Evolutionary conservation across 129 eudicot genomes (phyloP).

Genomic region (Ambrosia artemisiifolia): DNA sequence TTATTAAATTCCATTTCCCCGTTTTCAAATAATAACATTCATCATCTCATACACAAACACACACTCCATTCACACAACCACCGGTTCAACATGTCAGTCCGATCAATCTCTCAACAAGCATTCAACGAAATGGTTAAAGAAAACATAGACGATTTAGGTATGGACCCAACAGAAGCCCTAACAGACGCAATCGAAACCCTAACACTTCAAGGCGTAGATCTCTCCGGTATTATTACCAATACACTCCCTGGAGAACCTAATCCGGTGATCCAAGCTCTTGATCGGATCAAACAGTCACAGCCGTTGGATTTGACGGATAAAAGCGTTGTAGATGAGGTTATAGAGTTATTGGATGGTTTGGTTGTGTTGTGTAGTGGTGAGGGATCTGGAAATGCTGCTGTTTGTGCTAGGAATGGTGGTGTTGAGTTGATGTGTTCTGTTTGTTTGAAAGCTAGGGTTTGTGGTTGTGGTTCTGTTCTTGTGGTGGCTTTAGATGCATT

Average conservation of each 20-base stretch:
- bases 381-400: slow-evolving; percentile 66
- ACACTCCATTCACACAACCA: slow-evolving; percentile 1
- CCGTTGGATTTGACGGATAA: slow-evolving; percentile 25
- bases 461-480: slow-evolving; percentile 22
- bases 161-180: slow-evolving; percentile 84
- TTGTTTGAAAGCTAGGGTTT: slow-evolving; percentile 33
- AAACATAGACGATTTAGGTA: slow-evolving; percentile 76
- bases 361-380: slow-evolving; percentile 37
- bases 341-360: slow-evolving; percentile 41
- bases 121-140: slow-evolving; percentile 82
- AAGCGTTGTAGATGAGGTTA: slow-evolving; percentile 27
- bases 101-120: slow-evolving; percentile 67
- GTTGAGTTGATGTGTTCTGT: slow-evolving; percentile 51
- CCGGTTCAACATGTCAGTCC: slow-evolving; percentile 36
- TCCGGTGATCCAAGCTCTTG: slow-evolving; percentile 66
- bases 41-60: not conserved
- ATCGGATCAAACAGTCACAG: slow-evolving; percentile 36
- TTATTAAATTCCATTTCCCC: no score
- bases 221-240: slow-evolving; percentile 70
- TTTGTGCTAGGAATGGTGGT: slow-evolving; percentile 74
- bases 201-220: slow-evolving; percentile 96
- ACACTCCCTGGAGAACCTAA: slow-evolving; percentile 64
- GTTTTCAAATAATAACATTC: not conserved
- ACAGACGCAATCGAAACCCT: slow-evolving; percentile 84
- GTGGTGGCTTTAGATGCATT: slow-evolving; percentile 47